Evolutionary conservation across 768 basidiomycete species (phyloP).

Genomic region (Mycena crocata): DNA sequence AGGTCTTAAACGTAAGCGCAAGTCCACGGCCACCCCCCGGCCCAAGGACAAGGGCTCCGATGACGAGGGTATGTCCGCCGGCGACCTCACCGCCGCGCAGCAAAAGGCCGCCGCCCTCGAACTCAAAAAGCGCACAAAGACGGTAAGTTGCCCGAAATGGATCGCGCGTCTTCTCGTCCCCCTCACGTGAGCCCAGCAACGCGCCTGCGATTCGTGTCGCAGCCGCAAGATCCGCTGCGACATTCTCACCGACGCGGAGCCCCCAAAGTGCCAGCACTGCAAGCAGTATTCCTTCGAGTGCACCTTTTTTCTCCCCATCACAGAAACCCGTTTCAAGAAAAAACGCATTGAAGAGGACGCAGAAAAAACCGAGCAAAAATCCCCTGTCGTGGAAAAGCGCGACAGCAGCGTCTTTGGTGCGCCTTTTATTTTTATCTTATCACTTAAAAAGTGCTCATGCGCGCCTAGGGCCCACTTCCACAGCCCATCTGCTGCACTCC

Average conservation of each 20-base stretch:
- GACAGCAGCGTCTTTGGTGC: conserved; percentile 72
- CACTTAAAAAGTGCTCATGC: conserved; percentile 54
- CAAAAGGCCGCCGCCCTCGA: conserved; percentile 55
- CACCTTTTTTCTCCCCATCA: conserved; percentile 97
- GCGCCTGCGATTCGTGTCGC: conserved; percentile 93
- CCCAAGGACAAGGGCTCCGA: conserved; percentile 68
- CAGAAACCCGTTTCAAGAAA: conserved; percentile 99
- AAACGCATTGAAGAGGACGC: conserved; percentile 75
- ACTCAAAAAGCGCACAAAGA: conserved; percentile 91
- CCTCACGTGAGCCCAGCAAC: conserved; percentile 46
- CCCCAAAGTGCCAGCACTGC: conserved; percentile 92
- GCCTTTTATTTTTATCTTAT: conserved; percentile 31
- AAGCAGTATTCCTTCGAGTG: conserved; percentile 94
- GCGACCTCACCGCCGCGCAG: conserved; percentile 46
- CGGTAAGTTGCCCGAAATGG: conserved; percentile 38
- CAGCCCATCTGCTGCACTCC: conserved; percentile 90
- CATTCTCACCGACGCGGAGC: conserved; percentile 80
- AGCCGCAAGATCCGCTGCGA: conserved; percentile 96
- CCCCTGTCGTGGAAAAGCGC: conserved; percentile 45
- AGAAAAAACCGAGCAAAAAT: conserved; percentile 49
- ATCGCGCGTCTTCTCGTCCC: not conserved
- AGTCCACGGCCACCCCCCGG: conserved; percentile 49
- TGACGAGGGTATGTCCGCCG: conserved; percentile 68
- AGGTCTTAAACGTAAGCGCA: conserved; percentile 76
- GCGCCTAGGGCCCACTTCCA: conserved; percentile 84